A percentile compares a stretch with the other conserved stretches of the same genome.
These are phyloP conservation scores for Aspergillus novoparasiticus DNA, from an alignment of 2,329 filamentous ascomycete genomes.

Conservation along the genomic window DNA sequence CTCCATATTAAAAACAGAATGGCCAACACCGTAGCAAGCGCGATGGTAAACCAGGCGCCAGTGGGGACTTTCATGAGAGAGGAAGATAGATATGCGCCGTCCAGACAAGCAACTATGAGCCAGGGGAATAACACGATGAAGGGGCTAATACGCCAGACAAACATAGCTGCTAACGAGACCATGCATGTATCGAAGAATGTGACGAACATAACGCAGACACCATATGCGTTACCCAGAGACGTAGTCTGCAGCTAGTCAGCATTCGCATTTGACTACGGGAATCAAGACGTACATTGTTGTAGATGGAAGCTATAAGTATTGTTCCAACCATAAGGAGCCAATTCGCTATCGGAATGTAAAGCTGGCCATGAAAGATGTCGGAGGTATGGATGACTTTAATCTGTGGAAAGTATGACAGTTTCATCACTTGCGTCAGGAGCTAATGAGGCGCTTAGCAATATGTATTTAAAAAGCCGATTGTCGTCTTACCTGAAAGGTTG, in stretches of 20 bases:
- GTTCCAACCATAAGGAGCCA: conserved; percentile 77
- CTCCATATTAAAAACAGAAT: conserved; percentile 73
- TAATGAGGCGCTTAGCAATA: conserved; percentile 22
- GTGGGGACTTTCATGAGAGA: conserved; percentile 72
- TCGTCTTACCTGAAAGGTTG: conserved; percentile 63
- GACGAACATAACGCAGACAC: conserved; percentile 78
- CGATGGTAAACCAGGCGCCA: conserved; percentile 77
- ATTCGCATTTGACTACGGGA: background rate
- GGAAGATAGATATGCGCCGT: conserved; percentile 70
- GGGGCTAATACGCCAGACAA: conserved; percentile 72
- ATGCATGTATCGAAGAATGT: conserved; percentile 78
- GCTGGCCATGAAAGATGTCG: conserved; percentile 69
- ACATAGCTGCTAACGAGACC: conserved; percentile 69
- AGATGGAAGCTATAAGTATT: conserved; percentile 72
- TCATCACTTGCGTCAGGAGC: conserved; percentile 72
- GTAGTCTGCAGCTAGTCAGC: conserved; percentile 54
- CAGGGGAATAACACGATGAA: conserved; percentile 67
- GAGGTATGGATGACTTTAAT: conserved; percentile 74
- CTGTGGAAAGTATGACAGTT: conserved; percentile 72
- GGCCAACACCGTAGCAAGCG: conserved; percentile 64
- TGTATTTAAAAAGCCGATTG: background rate
- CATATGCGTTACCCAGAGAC: conserved; percentile 72
- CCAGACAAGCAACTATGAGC: conserved; percentile 34
- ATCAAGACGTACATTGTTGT: conserved; percentile 57
- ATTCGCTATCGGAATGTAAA: conserved; percentile 76